Evolutionary conservation across 2,329 filamentous ascomycete genomes (phyloP).

Genomic region (Beauveria brongniartii): DNA sequence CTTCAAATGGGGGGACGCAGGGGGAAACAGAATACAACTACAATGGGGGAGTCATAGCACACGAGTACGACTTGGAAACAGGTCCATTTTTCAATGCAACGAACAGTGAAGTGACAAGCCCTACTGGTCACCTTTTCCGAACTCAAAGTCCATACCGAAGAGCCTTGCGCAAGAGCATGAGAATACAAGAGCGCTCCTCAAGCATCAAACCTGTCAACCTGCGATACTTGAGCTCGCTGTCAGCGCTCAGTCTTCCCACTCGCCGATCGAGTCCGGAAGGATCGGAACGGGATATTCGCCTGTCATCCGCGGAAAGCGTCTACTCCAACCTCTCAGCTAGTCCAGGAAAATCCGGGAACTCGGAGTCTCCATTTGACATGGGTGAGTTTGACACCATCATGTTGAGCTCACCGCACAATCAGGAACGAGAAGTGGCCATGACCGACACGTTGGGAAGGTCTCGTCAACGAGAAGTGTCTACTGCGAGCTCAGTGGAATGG

Average conservation of each 20-base stretch:
- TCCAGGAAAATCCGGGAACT: constrained; percentile 16
- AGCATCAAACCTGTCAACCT: constrained; percentile 20
- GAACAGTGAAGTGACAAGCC: constrained; percentile 32
- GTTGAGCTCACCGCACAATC: not conserved
- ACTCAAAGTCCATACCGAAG: constrained; percentile 49
- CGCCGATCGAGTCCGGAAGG: constrained; percentile 31
- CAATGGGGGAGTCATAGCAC: not conserved
- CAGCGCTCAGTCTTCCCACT: constrained; percentile 30
- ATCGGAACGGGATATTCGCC: constrained; percentile 30
- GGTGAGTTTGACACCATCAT: not conserved
- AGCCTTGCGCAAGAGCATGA: constrained; percentile 40
- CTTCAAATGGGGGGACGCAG: not conserved
- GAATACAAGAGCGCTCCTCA: constrained; percentile 15
- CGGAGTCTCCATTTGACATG: not conserved
- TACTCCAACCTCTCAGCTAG: constrained; percentile 31
- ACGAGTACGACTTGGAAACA: not conserved
- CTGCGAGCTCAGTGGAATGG: constrained; percentile 44
- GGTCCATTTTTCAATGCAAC: not conserved
- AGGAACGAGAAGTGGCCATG: not conserved
- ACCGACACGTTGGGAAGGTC: constrained; percentile 3
- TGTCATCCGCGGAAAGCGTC: constrained; percentile 39
- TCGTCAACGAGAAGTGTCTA: constrained; percentile 30
- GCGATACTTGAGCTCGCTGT: constrained; percentile 33
- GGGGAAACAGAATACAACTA: not conserved
- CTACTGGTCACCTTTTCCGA: constrained; percentile 42